Conservation (phyloP, 2,329 filamentous ascomycete genomes). For the Ascocoryne sarcoides region DNA sequence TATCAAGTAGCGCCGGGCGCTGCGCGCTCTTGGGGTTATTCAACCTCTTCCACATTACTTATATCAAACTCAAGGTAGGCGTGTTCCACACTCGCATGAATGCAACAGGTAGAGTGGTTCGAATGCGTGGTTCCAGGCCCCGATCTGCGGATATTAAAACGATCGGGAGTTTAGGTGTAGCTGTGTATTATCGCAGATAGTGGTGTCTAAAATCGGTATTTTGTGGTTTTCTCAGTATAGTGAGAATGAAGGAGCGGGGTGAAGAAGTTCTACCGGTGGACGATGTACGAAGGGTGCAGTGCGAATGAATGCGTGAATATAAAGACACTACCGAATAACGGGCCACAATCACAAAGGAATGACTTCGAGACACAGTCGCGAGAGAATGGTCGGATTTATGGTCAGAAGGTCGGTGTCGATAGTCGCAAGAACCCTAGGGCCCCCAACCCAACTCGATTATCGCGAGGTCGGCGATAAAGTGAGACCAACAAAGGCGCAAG, state of each 20-base stretch:
- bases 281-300: neutral
- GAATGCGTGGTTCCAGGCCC: too few relatives aligned
- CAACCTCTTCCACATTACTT: constrained; percentile 47
- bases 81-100: constrained; percentile 18
- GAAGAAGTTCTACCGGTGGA: neutral
- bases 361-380: constrained; percentile 3
- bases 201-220: constrained; percentile 1
- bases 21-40: constrained; percentile 31
- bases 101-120: neutral
- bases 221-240: neutral
- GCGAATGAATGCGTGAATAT: neutral
- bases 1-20: constrained; percentile 34
- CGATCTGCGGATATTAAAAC: constrained; percentile 1
- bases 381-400: neutral
- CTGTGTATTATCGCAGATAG: neutral
- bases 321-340: neutral
- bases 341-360: neutral
- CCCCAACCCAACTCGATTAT: too few relatives aligned
- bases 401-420: neutral
- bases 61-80: constrained; percentile 5
- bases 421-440: too few relatives aligned
- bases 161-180: too few relatives aligned
- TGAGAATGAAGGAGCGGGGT: neutral
- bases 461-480: too few relatives aligned
- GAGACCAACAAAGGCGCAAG: too few relatives aligned